These are phyloP conservation scores for Capsella bursapastoris DNA, from an alignment of 345 rosid species.

Conservation along the genomic window DNA sequence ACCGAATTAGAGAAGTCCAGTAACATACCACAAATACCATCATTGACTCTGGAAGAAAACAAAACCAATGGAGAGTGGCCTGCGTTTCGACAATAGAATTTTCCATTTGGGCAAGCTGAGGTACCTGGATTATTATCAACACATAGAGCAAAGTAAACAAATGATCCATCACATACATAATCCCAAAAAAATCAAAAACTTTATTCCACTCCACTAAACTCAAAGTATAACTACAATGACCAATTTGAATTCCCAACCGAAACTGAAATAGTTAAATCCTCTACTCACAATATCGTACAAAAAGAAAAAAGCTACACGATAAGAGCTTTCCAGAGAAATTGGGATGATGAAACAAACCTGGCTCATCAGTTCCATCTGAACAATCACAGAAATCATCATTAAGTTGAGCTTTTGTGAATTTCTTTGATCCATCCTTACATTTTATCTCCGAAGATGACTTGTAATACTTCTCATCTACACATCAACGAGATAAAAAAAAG, in stretches of 20 bases:
- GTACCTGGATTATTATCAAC: conserved; percentile 59
- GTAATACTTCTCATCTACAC: conserved; percentile 75
- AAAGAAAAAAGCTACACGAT: background rate
- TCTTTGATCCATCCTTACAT: conserved; percentile 86
- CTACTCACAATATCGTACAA: background rate
- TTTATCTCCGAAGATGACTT: conserved; percentile 67
- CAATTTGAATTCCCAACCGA: background rate
- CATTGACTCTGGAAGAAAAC: conserved; percentile 94
- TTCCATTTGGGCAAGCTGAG: conserved; percentile 88
- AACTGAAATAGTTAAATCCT: background rate
- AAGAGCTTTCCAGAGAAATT: background rate
- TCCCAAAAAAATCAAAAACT: background rate
- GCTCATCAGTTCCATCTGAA: conserved; percentile 89
- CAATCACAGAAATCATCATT: conserved; percentile 98
- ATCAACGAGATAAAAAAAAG: background rate
- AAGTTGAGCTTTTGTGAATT: conserved; percentile 74
- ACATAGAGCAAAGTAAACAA: background rate
- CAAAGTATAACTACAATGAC: background rate
- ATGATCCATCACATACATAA: background rate
- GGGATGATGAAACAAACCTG: conserved; percentile 53
- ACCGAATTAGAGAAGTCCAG: background rate
- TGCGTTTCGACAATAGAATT: conserved; percentile 82
- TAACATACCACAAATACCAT: conserved; percentile 88
- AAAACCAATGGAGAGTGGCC: conserved; percentile 65
- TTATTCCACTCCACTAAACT: background rate